Evolutionary conservation across 306 rosid genomes (phyloP).

Genomic region (Argentina anserina): DNA sequence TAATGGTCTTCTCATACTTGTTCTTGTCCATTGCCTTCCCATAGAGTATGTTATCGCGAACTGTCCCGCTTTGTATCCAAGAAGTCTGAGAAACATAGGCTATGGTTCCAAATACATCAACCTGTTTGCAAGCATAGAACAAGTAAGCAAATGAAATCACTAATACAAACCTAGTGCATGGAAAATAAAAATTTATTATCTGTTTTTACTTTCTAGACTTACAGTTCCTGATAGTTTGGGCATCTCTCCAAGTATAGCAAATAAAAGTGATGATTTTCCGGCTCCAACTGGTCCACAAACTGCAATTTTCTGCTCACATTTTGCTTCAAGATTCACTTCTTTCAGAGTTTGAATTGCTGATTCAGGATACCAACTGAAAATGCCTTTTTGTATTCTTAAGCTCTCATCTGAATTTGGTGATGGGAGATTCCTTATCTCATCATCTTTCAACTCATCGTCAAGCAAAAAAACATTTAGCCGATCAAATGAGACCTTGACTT

Average conservation of each 20-base stretch:
- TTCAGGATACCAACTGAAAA: conserved; percentile 65
- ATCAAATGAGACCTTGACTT: conserved; percentile 70
- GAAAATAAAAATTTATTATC: background rate
- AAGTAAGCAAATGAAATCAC: background rate
- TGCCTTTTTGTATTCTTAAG: conserved; percentile 42
- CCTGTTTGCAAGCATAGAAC: conserved; percentile 34
- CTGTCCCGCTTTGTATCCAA: conserved; percentile 89
- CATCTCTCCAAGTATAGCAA: conserved; percentile 69
- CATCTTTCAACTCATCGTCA: conserved; percentile 49
- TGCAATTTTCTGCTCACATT: conserved; percentile 59
- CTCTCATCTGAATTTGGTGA: conserved; percentile 22
- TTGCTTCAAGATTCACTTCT: conserved; percentile 43
- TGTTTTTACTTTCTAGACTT: conserved; percentile 24
- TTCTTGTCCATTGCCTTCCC: conserved; percentile 61
- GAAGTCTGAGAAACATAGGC: conserved; percentile 78
- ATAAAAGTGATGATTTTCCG: conserved; percentile 74
- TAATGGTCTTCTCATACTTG: conserved; percentile 54
- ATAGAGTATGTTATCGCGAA: conserved; percentile 64
- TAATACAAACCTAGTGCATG: conserved; percentile 1
- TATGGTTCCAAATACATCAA: conserved; percentile 47
- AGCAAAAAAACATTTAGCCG: conserved; percentile 55
- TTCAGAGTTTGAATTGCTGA: conserved; percentile 41
- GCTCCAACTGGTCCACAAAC: conserved; percentile 79
- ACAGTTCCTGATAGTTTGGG: conserved; percentile 68
- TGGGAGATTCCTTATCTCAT: conserved; percentile 20